Evolutionary conservation across 768 basidiomycete species (phyloP), one percentile per base, ranked within the genome.

Genomic region (Termitomyces sp.): DNA sequence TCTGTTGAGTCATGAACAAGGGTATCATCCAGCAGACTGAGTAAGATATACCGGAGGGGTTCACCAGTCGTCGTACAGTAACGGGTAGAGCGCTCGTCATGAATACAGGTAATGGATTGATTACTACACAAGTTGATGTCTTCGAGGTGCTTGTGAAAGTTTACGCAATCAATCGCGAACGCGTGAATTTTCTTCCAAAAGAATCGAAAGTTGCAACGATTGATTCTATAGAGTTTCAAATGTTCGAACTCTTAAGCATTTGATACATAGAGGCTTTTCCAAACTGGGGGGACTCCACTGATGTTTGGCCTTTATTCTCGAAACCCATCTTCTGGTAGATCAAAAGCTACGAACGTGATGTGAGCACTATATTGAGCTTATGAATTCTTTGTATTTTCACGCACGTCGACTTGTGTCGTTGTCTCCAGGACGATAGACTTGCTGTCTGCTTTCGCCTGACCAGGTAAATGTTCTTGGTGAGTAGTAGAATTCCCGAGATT

Each of bases 401-500:
- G 20, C 38, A 69, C 69, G 49, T 70, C 65, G 7, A 66, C 41
- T n/a, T 65, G 63, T 6, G 60, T 69, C 3, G 60, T 52, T 1
- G 70, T 70, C 47, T 71, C 68, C 3, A 70, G 56, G 16, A 66
- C 59, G 12, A 68, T 57, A 0, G 63, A 55, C 6, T 43, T 51
- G 4, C 52, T 48, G 11, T 60, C 58, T 50, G 48, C 54, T 39
- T 54, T 60, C 43, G 66, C 64, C 68, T 68, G 5, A 5, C n/a
- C n/a, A 22, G 27, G 15, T 16, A 33, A 12, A n/a, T 29, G 13
- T 53, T 41, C n/a, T 25, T n/a, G n/a, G n/a, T n/a, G n/a, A n/a
- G n/a, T n/a, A n/a, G n/a, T n/a, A n/a, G n/a, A n/a, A n/a, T n/a
- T n/a, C n/a, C n/a, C n/a, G n/a, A n/a, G n/a, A n/a, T n/a, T n/a